Conservation (phyloP, 2,329 filamentous ascomycete genomes). For the Cytospora leucostoma region DNA sequence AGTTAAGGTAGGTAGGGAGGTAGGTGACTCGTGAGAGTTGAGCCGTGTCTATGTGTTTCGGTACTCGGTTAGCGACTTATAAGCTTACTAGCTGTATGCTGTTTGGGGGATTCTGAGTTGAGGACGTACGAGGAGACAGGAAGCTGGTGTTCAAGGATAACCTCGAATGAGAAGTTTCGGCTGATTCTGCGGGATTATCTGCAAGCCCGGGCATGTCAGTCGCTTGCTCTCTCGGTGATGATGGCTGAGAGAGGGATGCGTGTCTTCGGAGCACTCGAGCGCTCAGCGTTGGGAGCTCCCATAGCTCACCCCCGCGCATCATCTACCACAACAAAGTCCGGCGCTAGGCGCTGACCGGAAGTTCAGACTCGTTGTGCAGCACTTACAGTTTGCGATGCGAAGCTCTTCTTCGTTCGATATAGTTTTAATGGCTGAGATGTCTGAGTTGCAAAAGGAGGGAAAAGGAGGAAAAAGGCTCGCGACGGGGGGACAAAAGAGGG, state of each 20-base stretch:
- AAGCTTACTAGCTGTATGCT: background rate
- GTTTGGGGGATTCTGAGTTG: background rate
- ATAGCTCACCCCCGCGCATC: background rate
- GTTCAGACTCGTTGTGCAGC: background rate
- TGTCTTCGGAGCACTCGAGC: conserved; percentile 9
- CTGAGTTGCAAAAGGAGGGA: conserved; percentile 1
- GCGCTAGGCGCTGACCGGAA: background rate
- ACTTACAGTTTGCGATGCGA: conserved; percentile 5
- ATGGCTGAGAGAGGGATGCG: background rate
- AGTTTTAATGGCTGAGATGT: background rate
- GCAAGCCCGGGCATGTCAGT: conserved; percentile 23
- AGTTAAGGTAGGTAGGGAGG: conserved; percentile 28
- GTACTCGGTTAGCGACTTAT: background rate
- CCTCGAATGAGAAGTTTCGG: background rate
- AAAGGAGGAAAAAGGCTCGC: background rate
- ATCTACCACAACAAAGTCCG: conserved; percentile 9
- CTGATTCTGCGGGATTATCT: background rate
- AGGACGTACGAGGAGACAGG: background rate
- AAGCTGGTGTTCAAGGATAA: background rate
- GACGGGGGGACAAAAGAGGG: background rate
- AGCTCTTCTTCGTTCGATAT: background rate
- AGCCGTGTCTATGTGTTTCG: background rate
- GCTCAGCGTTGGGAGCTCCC: conserved; percentile 16
- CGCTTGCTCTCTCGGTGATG: conserved; percentile 20
- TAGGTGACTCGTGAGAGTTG: background rate